These are phyloP conservation scores for Pezizomycotina sp. DNA, from an alignment of 2,329 filamentous ascomycete genomes.

Conservation along the genomic window DNA sequence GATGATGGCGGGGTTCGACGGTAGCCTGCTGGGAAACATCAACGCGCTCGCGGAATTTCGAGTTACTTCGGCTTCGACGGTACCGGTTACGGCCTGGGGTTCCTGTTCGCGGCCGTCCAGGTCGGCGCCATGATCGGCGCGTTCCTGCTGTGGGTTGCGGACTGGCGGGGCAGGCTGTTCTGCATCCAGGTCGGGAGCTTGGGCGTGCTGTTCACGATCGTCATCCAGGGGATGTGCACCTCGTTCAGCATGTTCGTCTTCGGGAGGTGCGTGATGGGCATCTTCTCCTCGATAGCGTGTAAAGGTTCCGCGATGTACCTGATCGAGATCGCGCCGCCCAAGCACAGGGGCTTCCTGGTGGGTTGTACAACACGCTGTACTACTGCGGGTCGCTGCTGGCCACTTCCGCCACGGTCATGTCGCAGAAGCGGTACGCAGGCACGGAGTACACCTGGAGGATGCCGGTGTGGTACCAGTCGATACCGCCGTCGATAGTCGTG, in stretches of 20 bases:
- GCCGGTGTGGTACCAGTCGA: conserved; percentile 39
- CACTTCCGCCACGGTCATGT: conserved; percentile 36
- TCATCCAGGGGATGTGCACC: conserved; percentile 29
- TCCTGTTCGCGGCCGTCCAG: conserved; percentile 28
- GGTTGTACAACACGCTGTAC: conserved; percentile 38
- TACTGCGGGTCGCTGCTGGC: conserved; percentile 32
- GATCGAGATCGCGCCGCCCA: conserved; percentile 46
- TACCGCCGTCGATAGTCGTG: conserved; percentile 34
- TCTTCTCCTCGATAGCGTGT: conserved; percentile 43
- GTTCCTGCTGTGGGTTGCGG: conserved; percentile 37
- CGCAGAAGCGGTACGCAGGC: conserved; percentile 30
- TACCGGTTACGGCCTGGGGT: conserved; percentile 34
- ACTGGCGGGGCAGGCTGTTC: conserved; percentile 38
- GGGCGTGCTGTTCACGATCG: conserved; percentile 39
- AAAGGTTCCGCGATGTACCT: conserved; percentile 47
- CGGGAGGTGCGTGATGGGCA: conserved; percentile 39
- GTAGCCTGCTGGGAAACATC: conserved; percentile 39
- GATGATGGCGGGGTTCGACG: conserved; percentile 43
- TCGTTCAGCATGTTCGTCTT: conserved; percentile 37
- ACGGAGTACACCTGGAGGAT: conserved; percentile 38
- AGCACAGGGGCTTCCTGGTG: conserved; percentile 44
- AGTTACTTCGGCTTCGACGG: conserved; percentile 35
- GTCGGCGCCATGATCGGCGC: conserved; percentile 36
- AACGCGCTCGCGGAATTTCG: conserved; percentile 40
- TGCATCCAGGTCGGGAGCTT: conserved; percentile 41